Base-by-base conservation (phyloP, 108 stramenopile species). In the Discostella stelligeroides region DNA sequence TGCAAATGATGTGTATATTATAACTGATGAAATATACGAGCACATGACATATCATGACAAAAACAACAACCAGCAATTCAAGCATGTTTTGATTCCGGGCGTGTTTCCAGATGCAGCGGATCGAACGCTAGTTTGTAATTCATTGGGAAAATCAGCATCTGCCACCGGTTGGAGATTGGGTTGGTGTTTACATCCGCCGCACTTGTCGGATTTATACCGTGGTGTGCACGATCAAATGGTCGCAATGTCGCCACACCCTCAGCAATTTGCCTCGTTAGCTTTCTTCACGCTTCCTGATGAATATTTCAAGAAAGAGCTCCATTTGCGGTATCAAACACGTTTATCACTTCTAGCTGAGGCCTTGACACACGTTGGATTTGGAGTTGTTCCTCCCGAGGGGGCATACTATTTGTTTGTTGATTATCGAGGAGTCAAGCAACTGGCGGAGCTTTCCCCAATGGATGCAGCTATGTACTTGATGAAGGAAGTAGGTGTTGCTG, bases 21-120 rank as follows among this genome's bases (percentile, higher is more conserved):
- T 90, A 12, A 90, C 86, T 4, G 89, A 90, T 59, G 89, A 90
- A 73, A 90, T 90, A 28, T 90, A 90, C 65, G 89, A 90, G 37
- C 81, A 82, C 58, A 87, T 90, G 84, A 70, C 59, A 60, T 87
- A 79, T 58, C 47, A 54, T 37, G 76, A 70, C 28, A 51, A 63
- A 34, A 60, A 71, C 29, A 28, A 42, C 17, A 75, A 42, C n/a
- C 43, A 30, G 34, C n/a, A n/a, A n/a, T 64, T 42, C 24, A 45
- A 68, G 21, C 77, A 79, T 55, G 60, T 43, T 4, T 55, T 79
- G 0, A 73, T 79, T 30, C 77, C 77, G 0, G 42, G 85, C 47
- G 70, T 51, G 38, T 86, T 89, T 72, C 85, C 88, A 34, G 76
- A 84, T 50, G 72, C 79, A 15, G 55, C 48, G 5, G 70, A 76